phyloP scores from a whole-genome alignment of 306 rosid species.

The Begonia peltatifolia region DNA sequence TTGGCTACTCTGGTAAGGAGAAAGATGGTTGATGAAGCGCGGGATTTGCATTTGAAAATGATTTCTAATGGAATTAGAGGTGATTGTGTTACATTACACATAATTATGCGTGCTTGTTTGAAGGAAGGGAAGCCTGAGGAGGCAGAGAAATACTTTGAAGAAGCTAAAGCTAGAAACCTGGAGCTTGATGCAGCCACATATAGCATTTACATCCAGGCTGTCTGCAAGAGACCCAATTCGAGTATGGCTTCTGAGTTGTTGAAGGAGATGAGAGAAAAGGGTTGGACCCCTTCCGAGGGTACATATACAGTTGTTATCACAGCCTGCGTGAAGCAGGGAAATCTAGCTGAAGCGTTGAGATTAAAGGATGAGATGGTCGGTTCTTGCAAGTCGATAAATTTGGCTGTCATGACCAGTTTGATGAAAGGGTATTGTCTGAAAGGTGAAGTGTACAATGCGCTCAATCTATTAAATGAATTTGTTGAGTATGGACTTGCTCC shows the following conservation, averaged over 20 bases:
- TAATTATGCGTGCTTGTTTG: conserved; percentile 41
- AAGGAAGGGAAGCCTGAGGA: conserved; percentile 27
- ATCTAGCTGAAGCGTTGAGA: conserved; percentile 39
- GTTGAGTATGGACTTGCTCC: conserved; percentile 34
- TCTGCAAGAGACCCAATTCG: conserved; percentile 26
- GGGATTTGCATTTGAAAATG: conserved; percentile 33
- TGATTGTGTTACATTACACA: conserved; percentile 30
- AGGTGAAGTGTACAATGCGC: conserved; percentile 41
- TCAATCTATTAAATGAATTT: conserved; percentile 32
- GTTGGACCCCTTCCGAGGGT: conserved; percentile 43
- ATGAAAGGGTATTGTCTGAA: conserved; percentile 43
- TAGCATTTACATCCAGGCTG: conserved; percentile 31
- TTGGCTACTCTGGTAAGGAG: conserved; percentile 43
- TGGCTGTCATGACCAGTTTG: conserved; percentile 38
- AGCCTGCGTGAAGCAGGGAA: conserved; percentile 54
- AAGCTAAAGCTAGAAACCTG: conserved; percentile 30
- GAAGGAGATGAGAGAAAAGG: conserved; percentile 46
- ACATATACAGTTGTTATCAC: conserved; percentile 29
- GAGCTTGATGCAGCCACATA: conserved; percentile 39
- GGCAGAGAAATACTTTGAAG: conserved; percentile 29
- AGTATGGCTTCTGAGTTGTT: conserved; percentile 27
- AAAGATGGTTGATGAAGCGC: conserved; percentile 24
- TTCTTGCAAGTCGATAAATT: conserved; percentile 30
- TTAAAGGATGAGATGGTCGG: conserved; percentile 60
- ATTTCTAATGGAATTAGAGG: conserved; percentile 24